phyloP scores from a whole-genome alignment of 2,329 filamentous ascomycete genomes.

The Alternaria triticina region DNA sequence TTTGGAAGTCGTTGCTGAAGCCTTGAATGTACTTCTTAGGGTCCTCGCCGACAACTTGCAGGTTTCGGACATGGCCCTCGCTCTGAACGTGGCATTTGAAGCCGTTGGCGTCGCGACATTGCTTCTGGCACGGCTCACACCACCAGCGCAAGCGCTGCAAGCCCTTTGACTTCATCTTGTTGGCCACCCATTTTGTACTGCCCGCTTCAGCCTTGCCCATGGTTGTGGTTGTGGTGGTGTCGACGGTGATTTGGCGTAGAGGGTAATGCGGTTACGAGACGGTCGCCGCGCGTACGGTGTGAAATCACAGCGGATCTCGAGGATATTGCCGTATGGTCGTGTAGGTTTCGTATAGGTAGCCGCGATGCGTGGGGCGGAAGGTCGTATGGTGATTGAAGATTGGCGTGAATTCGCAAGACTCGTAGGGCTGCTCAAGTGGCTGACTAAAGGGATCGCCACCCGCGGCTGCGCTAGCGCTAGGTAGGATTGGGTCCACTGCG shows the following conservation, averaged over 20 bases:
- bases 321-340: neutral
- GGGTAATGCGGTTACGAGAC: neutral
- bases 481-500: neutral
- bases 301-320: neutral
- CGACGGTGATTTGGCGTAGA: neutral
- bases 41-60: constrained; percentile 88
- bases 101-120: constrained; percentile 82
- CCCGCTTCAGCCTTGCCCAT: constrained; percentile 96
- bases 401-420: constrained; percentile 3
- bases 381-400: neutral
- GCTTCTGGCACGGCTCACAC: constrained; percentile 78
- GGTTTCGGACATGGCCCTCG: constrained; percentile 77
- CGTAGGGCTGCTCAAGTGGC: constrained; percentile 5
- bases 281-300: neutral
- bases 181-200: constrained; percentile 86
- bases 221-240: constrained; percentile 14
- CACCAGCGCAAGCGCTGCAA: constrained; percentile 83
- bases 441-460: constrained; percentile 14
- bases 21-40: constrained; percentile 82
- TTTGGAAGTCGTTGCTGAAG: constrained; percentile 80
- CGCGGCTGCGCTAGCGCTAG: neutral
- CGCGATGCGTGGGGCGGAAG: neutral
- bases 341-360: neutral
- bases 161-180: constrained; percentile 77
- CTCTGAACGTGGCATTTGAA: constrained; percentile 74